Conservation (phyloP, 1,139 yeast genomes). For the Candida sanyaensis region DNA sequence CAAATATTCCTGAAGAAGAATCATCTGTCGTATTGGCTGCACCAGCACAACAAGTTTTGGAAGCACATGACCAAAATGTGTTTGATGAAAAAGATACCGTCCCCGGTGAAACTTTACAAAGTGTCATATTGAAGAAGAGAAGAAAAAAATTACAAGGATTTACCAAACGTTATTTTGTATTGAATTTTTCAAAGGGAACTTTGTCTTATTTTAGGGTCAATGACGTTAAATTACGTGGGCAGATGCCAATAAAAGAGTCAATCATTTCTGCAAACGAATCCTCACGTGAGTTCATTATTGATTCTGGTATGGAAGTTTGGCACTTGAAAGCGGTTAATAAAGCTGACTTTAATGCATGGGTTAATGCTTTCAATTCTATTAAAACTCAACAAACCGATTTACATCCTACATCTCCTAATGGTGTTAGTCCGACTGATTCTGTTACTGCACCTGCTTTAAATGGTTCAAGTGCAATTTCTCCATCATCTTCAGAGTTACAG, state of each 20-base stretch:
- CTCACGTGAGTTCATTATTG: slow-evolving; percentile 72
- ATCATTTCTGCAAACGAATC: slow-evolving; percentile 78
- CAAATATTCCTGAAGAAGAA: slow-evolving; percentile 6
- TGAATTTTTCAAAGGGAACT: slow-evolving; percentile 81
- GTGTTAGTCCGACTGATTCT: not conserved
- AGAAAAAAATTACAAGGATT: slow-evolving; percentile 82
- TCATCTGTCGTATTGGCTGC: not conserved
- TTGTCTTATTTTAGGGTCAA: slow-evolving; percentile 75
- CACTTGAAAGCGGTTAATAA: slow-evolving; percentile 67
- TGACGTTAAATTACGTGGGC: slow-evolving; percentile 80
- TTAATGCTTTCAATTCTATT: slow-evolving; percentile 65
- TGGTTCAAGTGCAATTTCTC: slow-evolving; percentile 6
- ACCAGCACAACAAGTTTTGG: slow-evolving; percentile 8
- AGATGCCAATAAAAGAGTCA: slow-evolving; percentile 82
- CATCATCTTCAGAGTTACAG: slow-evolving; percentile 13
- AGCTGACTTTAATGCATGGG: slow-evolving; percentile 79
- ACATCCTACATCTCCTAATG: slow-evolving; percentile 1
- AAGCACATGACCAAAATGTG: slow-evolving; percentile 12
- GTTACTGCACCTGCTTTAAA: slow-evolving; percentile 1
- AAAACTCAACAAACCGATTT: slow-evolving; percentile 22
- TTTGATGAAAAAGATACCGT: slow-evolving; percentile 10
- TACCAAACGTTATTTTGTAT: slow-evolving; percentile 78
- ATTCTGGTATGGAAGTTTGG: slow-evolving; percentile 97
- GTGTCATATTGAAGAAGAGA: slow-evolving; percentile 71
- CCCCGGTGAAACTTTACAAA: slow-evolving; percentile 65